A percentile compares a stretch with the other conserved stretches of the same genome.
phyloP scores from a whole-genome alignment of 352 stramenopile genomes.

The Phytophthora multivora region DNA sequence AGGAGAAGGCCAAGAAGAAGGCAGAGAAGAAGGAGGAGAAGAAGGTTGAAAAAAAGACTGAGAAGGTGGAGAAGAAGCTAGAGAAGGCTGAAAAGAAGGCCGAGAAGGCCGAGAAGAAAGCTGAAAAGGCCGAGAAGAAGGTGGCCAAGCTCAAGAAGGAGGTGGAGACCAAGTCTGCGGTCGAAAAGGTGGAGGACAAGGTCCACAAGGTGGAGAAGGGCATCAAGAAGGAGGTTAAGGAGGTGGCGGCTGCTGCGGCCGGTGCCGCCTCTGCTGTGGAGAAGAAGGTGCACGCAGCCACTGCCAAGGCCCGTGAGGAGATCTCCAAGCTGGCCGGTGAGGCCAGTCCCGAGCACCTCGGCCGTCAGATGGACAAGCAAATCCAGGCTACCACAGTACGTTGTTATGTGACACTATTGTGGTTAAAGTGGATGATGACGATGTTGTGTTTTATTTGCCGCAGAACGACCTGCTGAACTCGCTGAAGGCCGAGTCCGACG shows the following conservation, averaged over 20 bases:
- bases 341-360: slow-evolving; percentile 50
- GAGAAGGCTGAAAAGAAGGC: slow-evolving; percentile 25
- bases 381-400: slow-evolving; percentile 69
- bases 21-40: slow-evolving; percentile 19
- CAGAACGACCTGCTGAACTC: slow-evolving; percentile 71
- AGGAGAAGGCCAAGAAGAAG: slow-evolving; percentile 24
- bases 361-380: slow-evolving; percentile 61
- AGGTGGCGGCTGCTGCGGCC: slow-evolving; percentile 24
- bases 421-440: slow-evolving; percentile 1
- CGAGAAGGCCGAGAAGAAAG: slow-evolving; percentile 27
- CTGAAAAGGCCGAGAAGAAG: slow-evolving; percentile 24
- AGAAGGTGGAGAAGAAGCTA: slow-evolving; percentile 24
- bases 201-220: slow-evolving; percentile 37
- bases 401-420: background rate
- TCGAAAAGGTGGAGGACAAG: slow-evolving; percentile 41
- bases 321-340: slow-evolving; percentile 61
- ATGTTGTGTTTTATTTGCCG: slow-evolving; percentile 2
- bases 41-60: slow-evolving; percentile 23
- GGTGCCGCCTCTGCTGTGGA: slow-evolving; percentile 41
- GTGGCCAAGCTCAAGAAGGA: slow-evolving; percentile 32
- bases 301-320: slow-evolving; percentile 62
- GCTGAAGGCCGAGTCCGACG: slow-evolving; percentile 63
- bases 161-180: slow-evolving; percentile 23
- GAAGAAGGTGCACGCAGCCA: slow-evolving; percentile 69
- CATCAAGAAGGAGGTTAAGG: slow-evolving; percentile 42